Evolutionary conservation across 805 yeast species (phyloP).

Genomic region (Suhomyces tanzawaensis): DNA sequence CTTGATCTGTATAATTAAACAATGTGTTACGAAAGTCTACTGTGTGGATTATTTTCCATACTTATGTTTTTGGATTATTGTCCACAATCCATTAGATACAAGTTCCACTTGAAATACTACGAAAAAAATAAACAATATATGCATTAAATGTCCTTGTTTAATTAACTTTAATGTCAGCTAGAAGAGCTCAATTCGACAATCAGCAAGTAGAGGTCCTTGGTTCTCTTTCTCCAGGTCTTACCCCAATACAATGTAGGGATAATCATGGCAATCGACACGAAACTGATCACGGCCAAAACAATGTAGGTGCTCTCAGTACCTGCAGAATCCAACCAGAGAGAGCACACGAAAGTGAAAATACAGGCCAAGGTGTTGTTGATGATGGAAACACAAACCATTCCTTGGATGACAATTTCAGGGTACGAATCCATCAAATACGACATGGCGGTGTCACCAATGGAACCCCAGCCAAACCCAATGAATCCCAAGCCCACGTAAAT

Average conservation of each 20-base stretch:
- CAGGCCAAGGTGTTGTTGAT: slow-evolving; percentile 39
- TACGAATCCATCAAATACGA: slow-evolving; percentile 40
- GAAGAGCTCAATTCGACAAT: slow-evolving; percentile 12
- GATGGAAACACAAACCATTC: slow-evolving; percentile 39
- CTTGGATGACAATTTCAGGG: slow-evolving; percentile 40
- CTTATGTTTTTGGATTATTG: too few relatives aligned
- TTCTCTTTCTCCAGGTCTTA: slow-evolving; percentile 30
- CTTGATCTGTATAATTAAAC: too few relatives aligned
- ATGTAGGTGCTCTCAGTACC: slow-evolving; percentile 36
- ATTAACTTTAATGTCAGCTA: too few relatives aligned
- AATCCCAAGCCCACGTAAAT: slow-evolving; percentile 38
- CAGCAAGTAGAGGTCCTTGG: slow-evolving; percentile 19
- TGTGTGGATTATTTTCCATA: too few relatives aligned
- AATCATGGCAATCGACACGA: slow-evolving; percentile 29
- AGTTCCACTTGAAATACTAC: too few relatives aligned
- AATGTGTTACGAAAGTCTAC: too few relatives aligned
- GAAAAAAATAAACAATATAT: too few relatives aligned
- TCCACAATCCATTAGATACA: too few relatives aligned
- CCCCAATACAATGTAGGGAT: slow-evolving; percentile 34
- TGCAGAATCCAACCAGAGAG: slow-evolving; percentile 37
- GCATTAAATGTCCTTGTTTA: too few relatives aligned
- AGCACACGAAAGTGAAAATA: slow-evolving; percentile 38
- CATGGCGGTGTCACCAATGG: slow-evolving; percentile 39
- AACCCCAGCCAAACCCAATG: slow-evolving; percentile 39
- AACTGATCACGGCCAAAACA: slow-evolving; percentile 35